A percentile compares a stretch with the other conserved stretches of the same genome.
Conservation (phyloP, 805 yeast genomes). For the Starmerella potacharoeniae region DNA sequence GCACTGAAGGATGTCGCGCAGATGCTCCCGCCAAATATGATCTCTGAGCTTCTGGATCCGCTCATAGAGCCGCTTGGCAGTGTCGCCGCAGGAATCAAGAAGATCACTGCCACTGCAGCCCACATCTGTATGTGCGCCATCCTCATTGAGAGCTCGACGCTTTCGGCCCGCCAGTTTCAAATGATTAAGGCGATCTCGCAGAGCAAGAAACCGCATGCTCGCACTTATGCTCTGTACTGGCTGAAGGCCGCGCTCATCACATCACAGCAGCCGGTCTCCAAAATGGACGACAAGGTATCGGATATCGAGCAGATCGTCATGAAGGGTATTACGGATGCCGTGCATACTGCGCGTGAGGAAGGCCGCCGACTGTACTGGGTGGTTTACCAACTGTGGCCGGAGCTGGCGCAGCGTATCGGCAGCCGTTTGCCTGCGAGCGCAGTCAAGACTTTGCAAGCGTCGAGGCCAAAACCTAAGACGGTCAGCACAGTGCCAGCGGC, state of each 20-base stretch:
- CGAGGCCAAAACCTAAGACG: not conserved
- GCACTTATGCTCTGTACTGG: constrained; percentile 61
- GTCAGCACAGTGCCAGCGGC: not conserved
- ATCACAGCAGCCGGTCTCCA: not conserved
- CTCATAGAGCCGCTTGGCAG: constrained; percentile 40
- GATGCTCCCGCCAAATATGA: constrained; percentile 16
- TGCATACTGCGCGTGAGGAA: constrained; percentile 64
- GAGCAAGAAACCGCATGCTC: constrained; percentile 63
- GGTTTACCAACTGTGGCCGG: constrained; percentile 43
- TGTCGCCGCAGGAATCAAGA: constrained; percentile 49
- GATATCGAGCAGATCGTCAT: constrained; percentile 39
- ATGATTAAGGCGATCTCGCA: constrained; percentile 35
- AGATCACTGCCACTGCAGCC: constrained; percentile 46
- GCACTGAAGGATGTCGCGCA: constrained; percentile 50
- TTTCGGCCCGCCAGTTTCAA: constrained; percentile 8
- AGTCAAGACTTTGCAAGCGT: constrained; percentile 6
- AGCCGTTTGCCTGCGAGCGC: constrained; percentile 18
- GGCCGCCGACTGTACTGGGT: constrained; percentile 70
- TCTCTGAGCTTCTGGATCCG: constrained; percentile 35
- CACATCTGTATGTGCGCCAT: constrained; percentile 37
- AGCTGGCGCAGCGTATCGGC: constrained; percentile 36
- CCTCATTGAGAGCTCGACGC: constrained; percentile 32
- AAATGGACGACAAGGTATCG: not conserved
- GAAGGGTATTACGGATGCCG: constrained; percentile 66
- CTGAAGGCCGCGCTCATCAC: constrained; percentile 41